A percentile compares a stretch with the other conserved stretches of the same genome.
These are phyloP conservation scores for Casaregolazyma lundiana DNA, from an alignment of 1,139 yeast genomes.

Conservation along the genomic window DNA sequence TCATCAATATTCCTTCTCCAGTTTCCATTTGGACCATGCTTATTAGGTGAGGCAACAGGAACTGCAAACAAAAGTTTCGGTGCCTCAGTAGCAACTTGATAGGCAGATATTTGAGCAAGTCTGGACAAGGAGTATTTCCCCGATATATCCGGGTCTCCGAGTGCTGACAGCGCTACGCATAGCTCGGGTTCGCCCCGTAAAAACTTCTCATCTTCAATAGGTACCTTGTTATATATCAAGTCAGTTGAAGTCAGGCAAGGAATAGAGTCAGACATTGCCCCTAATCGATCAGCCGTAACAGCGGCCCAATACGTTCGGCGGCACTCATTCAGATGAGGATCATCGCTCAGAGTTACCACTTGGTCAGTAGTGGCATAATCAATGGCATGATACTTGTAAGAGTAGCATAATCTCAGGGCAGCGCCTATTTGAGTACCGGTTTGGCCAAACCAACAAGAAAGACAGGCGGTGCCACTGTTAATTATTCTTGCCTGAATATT, in stretches of 20 bases:
- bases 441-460: neutral
- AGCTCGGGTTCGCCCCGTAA: slow-evolving; percentile 1
- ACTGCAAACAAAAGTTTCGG: neutral
- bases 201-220: slow-evolving; percentile 7
- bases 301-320: slow-evolving; percentile 4
- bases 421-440: neutral
- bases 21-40: neutral
- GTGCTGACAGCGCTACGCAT: slow-evolving; percentile 1
- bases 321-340: neutral
- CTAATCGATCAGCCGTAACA: neutral
- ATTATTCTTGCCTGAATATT: slow-evolving; percentile 3
- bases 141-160: neutral
- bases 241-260: neutral
- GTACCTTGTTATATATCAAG: slow-evolving; percentile 1
- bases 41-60: neutral
- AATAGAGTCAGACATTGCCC: neutral
- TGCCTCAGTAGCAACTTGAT: neutral
- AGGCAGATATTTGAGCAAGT: neutral
- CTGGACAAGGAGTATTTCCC: neutral
- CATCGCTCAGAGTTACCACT: neutral
- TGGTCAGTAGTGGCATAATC: slow-evolving; percentile 1
- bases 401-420: neutral
- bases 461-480: neutral
- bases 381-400: neutral
- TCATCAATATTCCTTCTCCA: neutral